phyloP scores from a whole-genome alignment of 352 stramenopile genomes.

The Globisporangium barbulae region DNA sequence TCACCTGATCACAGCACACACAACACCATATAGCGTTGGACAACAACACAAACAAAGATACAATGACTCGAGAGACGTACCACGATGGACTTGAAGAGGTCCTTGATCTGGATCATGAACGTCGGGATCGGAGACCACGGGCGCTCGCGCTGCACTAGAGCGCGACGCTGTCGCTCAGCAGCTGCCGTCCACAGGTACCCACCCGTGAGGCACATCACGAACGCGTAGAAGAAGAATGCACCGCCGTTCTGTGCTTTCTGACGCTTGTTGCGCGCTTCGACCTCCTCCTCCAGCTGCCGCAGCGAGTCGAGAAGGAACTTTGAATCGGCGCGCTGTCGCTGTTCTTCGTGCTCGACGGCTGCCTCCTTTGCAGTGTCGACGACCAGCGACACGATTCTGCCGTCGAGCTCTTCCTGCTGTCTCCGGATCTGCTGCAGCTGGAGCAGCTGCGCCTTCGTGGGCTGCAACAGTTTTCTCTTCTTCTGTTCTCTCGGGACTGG shows the following conservation, averaged over 20 bases:
- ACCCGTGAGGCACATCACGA: slow-evolving; percentile 24
- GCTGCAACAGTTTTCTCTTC: neutral
- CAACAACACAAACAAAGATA: neutral
- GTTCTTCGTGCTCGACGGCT: neutral
- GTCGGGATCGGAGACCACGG: slow-evolving; percentile 38
- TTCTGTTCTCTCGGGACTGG: neutral
- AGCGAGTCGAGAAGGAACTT: slow-evolving; percentile 5
- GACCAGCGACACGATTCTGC: slow-evolving; percentile 11
- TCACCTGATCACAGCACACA: slow-evolving; percentile 21
- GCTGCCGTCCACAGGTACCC: slow-evolving; percentile 31
- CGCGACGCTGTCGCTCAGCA: slow-evolving; percentile 14
- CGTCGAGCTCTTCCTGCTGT: slow-evolving; percentile 4
- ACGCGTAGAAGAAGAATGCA: slow-evolving; percentile 35
- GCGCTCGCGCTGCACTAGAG: slow-evolving; percentile 17
- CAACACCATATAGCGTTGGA: neutral
- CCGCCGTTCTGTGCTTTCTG: slow-evolving; percentile 9
- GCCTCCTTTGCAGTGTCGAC: slow-evolving; percentile 9
- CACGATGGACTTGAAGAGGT: slow-evolving; percentile 33
- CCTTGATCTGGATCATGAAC: slow-evolving; percentile 26
- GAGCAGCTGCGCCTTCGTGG: slow-evolving; percentile 10
- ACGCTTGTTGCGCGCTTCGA: slow-evolving; percentile 10
- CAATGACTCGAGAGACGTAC: slow-evolving; percentile 18
- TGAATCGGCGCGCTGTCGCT: neutral
- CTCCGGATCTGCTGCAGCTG: slow-evolving; percentile 15
- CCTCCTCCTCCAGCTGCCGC: slow-evolving; percentile 6